Evolutionary conservation across 2,329 filamentous ascomycete species (phyloP).

Genomic region (Fusarium decemcellulare): DNA sequence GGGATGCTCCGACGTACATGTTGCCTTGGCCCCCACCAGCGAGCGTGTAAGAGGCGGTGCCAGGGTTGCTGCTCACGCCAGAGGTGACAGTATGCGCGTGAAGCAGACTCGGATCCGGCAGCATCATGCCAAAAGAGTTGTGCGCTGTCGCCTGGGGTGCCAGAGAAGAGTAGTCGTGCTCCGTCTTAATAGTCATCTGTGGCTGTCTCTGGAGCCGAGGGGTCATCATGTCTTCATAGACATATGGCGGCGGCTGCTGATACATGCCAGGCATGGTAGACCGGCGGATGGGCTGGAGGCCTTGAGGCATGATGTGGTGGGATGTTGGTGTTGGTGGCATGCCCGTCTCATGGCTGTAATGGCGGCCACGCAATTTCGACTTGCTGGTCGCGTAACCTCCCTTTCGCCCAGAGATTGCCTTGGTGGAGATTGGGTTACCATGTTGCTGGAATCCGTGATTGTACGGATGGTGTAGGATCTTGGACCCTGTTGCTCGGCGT

Average conservation of each 20-base stretch:
- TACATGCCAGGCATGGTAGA: constrained; percentile 42
- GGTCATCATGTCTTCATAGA: constrained; percentile 38
- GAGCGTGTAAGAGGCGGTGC: constrained; percentile 36
- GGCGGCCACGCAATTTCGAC: constrained; percentile 43
- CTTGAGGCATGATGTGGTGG: constrained; percentile 30
- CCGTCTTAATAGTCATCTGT: constrained; percentile 37
- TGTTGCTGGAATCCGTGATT: constrained; percentile 36
- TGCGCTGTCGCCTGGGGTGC: constrained; percentile 35
- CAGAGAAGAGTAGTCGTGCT: constrained; percentile 38
- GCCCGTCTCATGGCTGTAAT: constrained; percentile 37
- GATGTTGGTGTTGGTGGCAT: constrained; percentile 41
- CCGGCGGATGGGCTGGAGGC: constrained; percentile 26
- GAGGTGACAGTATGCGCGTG: constrained; percentile 29
- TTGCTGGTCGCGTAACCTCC: constrained; percentile 52
- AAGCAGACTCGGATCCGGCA: constrained; percentile 38
- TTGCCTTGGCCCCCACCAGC: constrained; percentile 30
- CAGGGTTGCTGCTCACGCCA: constrained; percentile 23
- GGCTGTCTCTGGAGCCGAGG: constrained; percentile 42
- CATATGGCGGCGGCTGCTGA: constrained; percentile 31
- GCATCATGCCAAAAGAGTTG: constrained; percentile 37
- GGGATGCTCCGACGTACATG: constrained; percentile 39
- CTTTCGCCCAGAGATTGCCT: constrained; percentile 51
- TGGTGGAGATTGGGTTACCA: constrained; percentile 47
- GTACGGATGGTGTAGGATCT: constrained; percentile 30
- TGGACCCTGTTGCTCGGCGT: constrained; percentile 39